A percentile compares a stretch with the other conserved stretches of the same genome.
Conservation (phyloP, 768 basidiomycete genomes). For the Erythrobasidium yunnanense region DNA sequence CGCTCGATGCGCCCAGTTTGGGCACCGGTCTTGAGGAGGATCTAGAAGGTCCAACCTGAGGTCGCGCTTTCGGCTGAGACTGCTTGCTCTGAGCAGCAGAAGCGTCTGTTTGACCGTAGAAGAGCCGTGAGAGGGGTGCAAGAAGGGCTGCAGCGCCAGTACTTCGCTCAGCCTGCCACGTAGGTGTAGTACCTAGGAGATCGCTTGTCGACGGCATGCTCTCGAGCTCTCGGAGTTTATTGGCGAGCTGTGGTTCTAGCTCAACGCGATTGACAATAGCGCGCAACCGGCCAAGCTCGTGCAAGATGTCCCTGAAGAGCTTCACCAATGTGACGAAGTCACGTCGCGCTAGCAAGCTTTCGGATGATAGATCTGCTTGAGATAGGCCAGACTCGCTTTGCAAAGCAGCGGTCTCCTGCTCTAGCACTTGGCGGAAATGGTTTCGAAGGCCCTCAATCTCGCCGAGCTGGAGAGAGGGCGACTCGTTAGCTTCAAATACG, state of each 20-base stretch:
- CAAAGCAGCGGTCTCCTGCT: conserved; percentile 53
- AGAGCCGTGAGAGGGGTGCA: conserved; percentile 39
- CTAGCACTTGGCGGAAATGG: conserved; percentile 62
- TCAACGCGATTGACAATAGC: conserved; percentile 77
- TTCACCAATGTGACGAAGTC: conserved; percentile 75
- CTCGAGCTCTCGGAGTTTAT: conserved; percentile 59
- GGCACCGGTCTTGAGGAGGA: conserved; percentile 47
- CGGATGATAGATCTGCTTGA: conserved; percentile 1
- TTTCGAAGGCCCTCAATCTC: conserved; percentile 61
- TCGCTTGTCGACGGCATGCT: conserved; percentile 50
- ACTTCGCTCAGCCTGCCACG: background rate
- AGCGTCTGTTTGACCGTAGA: conserved; percentile 24
- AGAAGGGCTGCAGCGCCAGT: conserved; percentile 39
- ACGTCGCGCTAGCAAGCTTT: conserved; percentile 51
- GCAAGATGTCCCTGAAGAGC: conserved; percentile 70
- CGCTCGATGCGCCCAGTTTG: conserved; percentile 71
- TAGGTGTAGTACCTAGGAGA: background rate
- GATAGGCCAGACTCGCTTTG: conserved; percentile 36
- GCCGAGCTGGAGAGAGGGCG: conserved; percentile 6
- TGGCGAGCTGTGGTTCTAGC: conserved; percentile 69
- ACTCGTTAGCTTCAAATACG: background rate
- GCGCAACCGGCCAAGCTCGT: conserved; percentile 69
- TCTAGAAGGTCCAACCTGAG: background rate
- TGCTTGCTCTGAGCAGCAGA: background rate
- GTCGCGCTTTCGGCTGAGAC: background rate